These are phyloP conservation scores for Diplogelasinospora grovesii DNA, from an alignment of 495 filamentous ascomycete species.

Conservation along the genomic window DNA sequence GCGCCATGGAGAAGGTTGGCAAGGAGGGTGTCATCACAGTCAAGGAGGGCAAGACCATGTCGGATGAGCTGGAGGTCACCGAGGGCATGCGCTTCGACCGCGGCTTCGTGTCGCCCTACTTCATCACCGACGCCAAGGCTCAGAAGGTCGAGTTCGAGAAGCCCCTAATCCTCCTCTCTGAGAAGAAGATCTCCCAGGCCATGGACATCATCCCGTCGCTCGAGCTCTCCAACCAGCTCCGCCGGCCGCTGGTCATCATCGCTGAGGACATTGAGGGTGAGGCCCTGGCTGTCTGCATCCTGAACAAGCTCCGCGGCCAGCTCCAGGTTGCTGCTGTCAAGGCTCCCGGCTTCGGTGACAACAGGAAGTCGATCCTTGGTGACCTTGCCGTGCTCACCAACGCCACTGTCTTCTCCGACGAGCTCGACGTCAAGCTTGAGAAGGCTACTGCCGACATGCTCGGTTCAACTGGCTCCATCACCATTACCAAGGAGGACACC, in stretches of 20 bases:
- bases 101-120: constrained; percentile 96
- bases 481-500: constrained; percentile 99
- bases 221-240: constrained; percentile 89
- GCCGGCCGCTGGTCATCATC: constrained; percentile 95
- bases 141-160: constrained; percentile 99
- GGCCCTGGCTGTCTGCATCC: constrained; percentile 95
- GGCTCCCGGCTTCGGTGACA: constrained; percentile 98
- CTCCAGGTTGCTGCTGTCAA: constrained; percentile 98
- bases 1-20: constrained; percentile 98
- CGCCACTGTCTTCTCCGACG: constrained; percentile 93
- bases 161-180: constrained; percentile 93
- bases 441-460: constrained; percentile 95
- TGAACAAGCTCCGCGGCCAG: constrained; percentile 99
- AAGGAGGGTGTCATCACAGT: constrained; percentile 99
- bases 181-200: constrained; percentile 99
- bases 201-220: constrained; percentile 98
- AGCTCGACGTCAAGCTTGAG: constrained; percentile 97
- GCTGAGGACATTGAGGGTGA: constrained; percentile 99
- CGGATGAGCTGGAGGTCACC: constrained; percentile 96
- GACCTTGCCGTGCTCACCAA: constrained; percentile 94
- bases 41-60: constrained; percentile 98
- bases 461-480: constrained; percentile 94
- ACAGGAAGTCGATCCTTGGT: constrained; percentile 98
- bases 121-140: constrained; percentile 97
- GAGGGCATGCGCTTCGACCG: constrained; percentile 99